These are phyloP conservation scores for Scedosporium aurantiacum DNA, from an alignment of 2,329 filamentous ascomycete species.

Conservation along the genomic window DNA sequence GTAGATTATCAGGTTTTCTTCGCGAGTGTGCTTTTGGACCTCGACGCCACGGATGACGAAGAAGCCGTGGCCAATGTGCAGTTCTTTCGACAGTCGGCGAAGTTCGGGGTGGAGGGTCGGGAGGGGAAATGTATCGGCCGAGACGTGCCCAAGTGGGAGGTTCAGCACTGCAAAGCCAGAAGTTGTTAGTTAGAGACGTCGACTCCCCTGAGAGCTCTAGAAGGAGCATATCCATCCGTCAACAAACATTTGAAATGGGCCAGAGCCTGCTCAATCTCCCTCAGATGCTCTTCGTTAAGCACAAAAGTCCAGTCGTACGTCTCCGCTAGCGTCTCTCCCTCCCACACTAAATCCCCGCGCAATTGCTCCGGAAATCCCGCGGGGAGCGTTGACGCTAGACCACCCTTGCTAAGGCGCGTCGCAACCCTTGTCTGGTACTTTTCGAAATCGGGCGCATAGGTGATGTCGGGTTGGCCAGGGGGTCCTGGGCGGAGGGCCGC, in stretches of 20 bases:
- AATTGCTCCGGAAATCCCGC: slow-evolving; percentile 7
- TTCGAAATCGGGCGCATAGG: slow-evolving; percentile 8
- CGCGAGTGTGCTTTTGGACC: slow-evolving; percentile 37
- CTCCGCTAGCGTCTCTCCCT: slow-evolving; percentile 5
- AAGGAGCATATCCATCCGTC: not conserved
- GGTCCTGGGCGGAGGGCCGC: slow-evolving; percentile 7
- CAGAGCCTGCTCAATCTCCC: slow-evolving; percentile 8
- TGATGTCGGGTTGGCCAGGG: slow-evolving; percentile 10
- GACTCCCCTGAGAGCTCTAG: not conserved
- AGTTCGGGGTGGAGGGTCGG: slow-evolving; percentile 36
- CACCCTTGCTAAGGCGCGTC: not conserved
- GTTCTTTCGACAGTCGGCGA: slow-evolving; percentile 30
- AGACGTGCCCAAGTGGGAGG: slow-evolving; percentile 29
- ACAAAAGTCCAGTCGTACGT: slow-evolving; percentile 5
- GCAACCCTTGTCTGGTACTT: slow-evolving; percentile 9
- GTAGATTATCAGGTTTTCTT: slow-evolving; percentile 50
- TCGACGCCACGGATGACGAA: slow-evolving; percentile 49
- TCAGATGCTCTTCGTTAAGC: slow-evolving; percentile 6
- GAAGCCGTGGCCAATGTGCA: slow-evolving; percentile 50
- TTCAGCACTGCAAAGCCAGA: slow-evolving; percentile 18
- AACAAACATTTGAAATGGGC: slow-evolving; percentile 9
- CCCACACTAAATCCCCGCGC: slow-evolving; percentile 7
- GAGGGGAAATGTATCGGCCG: slow-evolving; percentile 40
- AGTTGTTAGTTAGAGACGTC: not conserved
- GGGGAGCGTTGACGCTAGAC: slow-evolving; percentile 5